phyloP scores from a whole-genome alignment of 768 basidiomycete species.

The Boletales sp. region DNA sequence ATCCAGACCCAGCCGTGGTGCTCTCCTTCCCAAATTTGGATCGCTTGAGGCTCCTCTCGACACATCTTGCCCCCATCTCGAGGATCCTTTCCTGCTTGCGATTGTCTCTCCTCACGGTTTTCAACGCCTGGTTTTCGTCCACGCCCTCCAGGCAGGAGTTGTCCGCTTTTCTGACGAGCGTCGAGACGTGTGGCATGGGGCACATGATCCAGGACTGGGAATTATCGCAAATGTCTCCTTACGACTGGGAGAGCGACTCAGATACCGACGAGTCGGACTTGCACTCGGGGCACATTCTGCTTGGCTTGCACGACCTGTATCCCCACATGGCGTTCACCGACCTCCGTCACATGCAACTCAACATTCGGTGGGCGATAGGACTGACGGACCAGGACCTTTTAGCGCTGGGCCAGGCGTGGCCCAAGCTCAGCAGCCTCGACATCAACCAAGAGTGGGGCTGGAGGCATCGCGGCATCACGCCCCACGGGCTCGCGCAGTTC shows the following conservation, averaged over 20 bases:
- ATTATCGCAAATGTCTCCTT: background rate
- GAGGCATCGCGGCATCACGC: too few relatives aligned
- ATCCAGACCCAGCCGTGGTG: too few relatives aligned
- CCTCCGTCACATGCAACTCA: background rate
- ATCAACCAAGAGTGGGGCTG: too few relatives aligned
- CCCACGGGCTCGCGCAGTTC: too few relatives aligned
- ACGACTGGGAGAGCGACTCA: too few relatives aligned
- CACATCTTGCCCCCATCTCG: background rate
- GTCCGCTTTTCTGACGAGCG: background rate
- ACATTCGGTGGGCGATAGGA: too few relatives aligned
- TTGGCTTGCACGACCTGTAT: constrained; percentile 1
- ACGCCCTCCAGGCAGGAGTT: background rate
- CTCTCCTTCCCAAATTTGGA: constrained; percentile 1
- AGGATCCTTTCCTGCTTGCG: background rate
- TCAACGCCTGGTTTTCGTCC: too few relatives aligned
- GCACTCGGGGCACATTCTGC: background rate
- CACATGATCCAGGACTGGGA: background rate
- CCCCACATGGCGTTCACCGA: background rate
- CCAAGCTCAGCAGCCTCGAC: too few relatives aligned
- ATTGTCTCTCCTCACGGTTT: background rate
- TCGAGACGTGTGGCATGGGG: background rate
- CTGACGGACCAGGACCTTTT: too few relatives aligned
- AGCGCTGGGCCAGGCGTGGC: too few relatives aligned
- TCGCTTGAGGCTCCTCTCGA: background rate
- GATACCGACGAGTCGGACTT: background rate